Percentiles rank a stretch among this genome's conserved stretches.
These are phyloP conservation scores for Sporothrix sp. DNA, from an alignment of 2,329 filamentous ascomycete genomes.

Conservation along the genomic window DNA sequence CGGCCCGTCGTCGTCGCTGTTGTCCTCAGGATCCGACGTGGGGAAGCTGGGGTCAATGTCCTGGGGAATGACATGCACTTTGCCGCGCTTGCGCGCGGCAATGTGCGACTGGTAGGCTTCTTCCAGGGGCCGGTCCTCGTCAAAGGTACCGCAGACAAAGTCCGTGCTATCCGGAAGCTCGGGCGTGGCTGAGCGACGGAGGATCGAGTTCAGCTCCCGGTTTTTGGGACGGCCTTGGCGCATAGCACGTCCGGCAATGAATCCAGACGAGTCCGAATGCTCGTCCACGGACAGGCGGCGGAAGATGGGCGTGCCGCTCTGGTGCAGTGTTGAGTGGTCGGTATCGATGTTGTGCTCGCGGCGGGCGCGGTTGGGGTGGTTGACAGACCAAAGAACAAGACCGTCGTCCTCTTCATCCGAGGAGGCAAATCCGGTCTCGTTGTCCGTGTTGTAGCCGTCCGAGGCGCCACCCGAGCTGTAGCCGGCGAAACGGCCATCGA, in stretches of 20 bases:
- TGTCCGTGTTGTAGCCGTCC: slow-evolving; percentile 66
- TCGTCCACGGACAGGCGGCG: slow-evolving; percentile 25
- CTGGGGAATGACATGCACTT: slow-evolving; percentile 77
- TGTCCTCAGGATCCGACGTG: slow-evolving; percentile 81
- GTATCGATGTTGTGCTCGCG: slow-evolving; percentile 13
- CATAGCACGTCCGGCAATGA: slow-evolving; percentile 36
- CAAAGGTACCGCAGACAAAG: slow-evolving; percentile 96
- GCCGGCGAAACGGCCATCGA: slow-evolving; percentile 41
- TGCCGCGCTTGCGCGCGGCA: slow-evolving; percentile 69
- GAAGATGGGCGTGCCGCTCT: slow-evolving; percentile 28
- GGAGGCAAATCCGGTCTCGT: slow-evolving; percentile 58
- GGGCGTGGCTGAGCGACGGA: slow-evolving; percentile 60
- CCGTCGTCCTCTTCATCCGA: slow-evolving; percentile 66
- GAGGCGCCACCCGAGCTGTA: slow-evolving; percentile 45
- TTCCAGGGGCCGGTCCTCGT: slow-evolving; percentile 91
- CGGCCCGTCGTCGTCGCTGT: slow-evolving; percentile 65
- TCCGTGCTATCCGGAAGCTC: slow-evolving; percentile 95
- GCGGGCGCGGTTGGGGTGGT: slow-evolving; percentile 21
- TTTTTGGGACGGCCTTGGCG: slow-evolving; percentile 26
- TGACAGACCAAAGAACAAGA: slow-evolving; percentile 46
- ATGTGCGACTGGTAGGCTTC: slow-evolving; percentile 83
- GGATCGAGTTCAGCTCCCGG: slow-evolving; percentile 35
- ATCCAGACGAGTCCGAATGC: slow-evolving; percentile 53
- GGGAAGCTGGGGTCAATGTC: slow-evolving; percentile 98
- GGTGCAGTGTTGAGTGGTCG: slow-evolving; percentile 29